Percentiles rank a stretch among this genome's conserved stretches.
Conservation (phyloP, 176 grass and related monocot genomes). For the Saccharum spontaneum region DNA sequence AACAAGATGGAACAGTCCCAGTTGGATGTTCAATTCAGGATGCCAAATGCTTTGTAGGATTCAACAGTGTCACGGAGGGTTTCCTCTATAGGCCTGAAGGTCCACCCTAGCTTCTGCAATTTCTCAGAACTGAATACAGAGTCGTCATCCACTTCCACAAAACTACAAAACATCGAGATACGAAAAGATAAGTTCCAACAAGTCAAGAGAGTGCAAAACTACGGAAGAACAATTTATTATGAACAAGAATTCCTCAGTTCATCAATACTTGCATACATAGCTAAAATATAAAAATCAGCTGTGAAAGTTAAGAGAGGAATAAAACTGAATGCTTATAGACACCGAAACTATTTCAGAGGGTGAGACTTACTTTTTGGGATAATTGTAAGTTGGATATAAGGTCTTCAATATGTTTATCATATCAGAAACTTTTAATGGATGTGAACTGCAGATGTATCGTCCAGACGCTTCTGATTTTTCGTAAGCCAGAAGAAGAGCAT, state of each 20-base stretch:
- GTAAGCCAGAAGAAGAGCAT: slow-evolving; percentile 47
- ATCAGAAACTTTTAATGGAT: slow-evolving; percentile 37
- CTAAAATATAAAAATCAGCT: background rate
- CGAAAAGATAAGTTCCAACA: background rate
- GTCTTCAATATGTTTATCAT: slow-evolving; percentile 44
- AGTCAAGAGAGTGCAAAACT: background rate
- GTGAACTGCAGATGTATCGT: slow-evolving; percentile 42
- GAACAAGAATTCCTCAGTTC: background rate
- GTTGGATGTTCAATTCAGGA: slow-evolving; percentile 33
- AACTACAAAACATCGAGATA: slow-evolving; percentile 21
- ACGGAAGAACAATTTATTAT: background rate
- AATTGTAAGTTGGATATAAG: slow-evolving; percentile 37
- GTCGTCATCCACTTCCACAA: slow-evolving; percentile 39
- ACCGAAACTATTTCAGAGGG: background rate
- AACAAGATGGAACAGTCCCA: background rate
- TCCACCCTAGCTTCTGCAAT: slow-evolving; percentile 48
- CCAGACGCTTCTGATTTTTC: slow-evolving; percentile 41
- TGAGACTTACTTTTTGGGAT: slow-evolving; percentile 45
- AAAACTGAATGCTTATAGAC: background rate
- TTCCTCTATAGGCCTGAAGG: slow-evolving; percentile 46
- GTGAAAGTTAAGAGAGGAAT: too few relatives aligned
- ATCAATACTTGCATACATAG: background rate
- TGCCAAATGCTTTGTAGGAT: slow-evolving; percentile 40
- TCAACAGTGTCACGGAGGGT: slow-evolving; percentile 43
- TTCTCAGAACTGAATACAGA: slow-evolving; percentile 19